Evolutionary conservation across 2,329 filamentous ascomycete genomes (phyloP), one percentile per base, ranked within the genome.

Genomic region (Phialophora expanda): DNA sequence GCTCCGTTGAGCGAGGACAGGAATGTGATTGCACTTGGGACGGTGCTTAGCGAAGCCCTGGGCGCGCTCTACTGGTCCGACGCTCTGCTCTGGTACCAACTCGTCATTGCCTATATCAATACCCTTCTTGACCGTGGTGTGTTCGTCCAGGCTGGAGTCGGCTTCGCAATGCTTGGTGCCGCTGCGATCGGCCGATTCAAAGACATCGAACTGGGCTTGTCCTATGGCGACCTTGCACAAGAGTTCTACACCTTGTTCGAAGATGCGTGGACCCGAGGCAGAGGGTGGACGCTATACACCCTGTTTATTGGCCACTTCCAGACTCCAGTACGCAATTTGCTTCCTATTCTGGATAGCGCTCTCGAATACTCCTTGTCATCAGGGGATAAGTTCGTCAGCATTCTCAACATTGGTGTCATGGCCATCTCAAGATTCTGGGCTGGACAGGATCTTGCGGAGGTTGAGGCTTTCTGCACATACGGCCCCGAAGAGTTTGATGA

Each of bases 291-390:
- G 1, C 75, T 87, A 24, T 83, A 86, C 63, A 81, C 83, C n/a
- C 75, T 87, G 8, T 88, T 88, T 73, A 76, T 88, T n/a, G 85
- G 84, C n/a, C 86, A 89, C 72, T 73, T 89, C 26, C 80, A 84
- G 64, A 77, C 80, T 11, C 84, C 85, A 2, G 75, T 88, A 54
- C 73, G 77, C 12, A 80, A 84, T 41, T 80, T 84, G 22, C 78
- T 88, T 17, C 80, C 82, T 1, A 75, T 79, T 3, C 78, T 89
- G 6, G 84, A 86, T 68, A 76, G 76, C 53, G 85, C 85, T 0
- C 78, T 88, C 69, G 85, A 88, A 59, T 80, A 82, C 7, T 83
- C 85, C 0, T 79, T 86, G n/a, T 76, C 80, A 2, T 83, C 85
- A 17, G 86, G 86, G 2, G 87, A 89, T 72, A 82, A 83, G 9